Base-by-base conservation (phyloP, 495 filamentous ascomycete species). In the Penicillium robsamsonii region DNA sequence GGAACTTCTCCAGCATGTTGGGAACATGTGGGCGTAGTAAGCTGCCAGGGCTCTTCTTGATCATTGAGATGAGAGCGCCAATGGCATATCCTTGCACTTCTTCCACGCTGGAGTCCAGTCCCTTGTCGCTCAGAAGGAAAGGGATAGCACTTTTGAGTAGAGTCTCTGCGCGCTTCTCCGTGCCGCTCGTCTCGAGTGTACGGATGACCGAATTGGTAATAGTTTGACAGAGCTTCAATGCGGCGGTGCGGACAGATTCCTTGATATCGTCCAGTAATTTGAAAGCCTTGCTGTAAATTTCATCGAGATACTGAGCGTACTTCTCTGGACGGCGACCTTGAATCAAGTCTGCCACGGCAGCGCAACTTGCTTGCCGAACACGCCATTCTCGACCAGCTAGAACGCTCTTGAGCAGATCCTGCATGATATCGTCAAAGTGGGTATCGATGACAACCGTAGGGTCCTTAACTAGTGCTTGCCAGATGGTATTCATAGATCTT, bases 401-500 rank as follows among this genome's bases (percentile, higher is more conserved):
- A 53, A 96, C 90, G 57, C 85, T 92, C 59, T 88, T 86, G 46
- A 98, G 76, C 18, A 96, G 76, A 65, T 96, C 91, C 18, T 83
- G 73, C 76, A 97, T 88, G 58, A 98, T 96, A 15, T 80, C 77
- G 55, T 95, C 88, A 60, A 96, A 96, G 66, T 95, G 75, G 8
- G 74, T 73, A 59, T 90, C 84, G 47, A 96, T 77, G 18, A 88
- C 87, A 8, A 80, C 79, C 3, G 81, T 83, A 10, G 88, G 79
- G 55, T 96, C 91, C 67, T 91, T 94, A 53, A 97, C 90, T 31
- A 97, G 69, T 0, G 93, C 86, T 62, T 87, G 89, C 94, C 94
- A 97, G 59, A 98, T 98, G 53, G 93, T 89, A 57, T 94, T 91
- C 94, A 98, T 98, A 5, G 92, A 92, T 42, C 86, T 84, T 64